Conservation (phyloP, 2,329 filamentous ascomycete species). For the Coniochaeta prunicola region DNA sequence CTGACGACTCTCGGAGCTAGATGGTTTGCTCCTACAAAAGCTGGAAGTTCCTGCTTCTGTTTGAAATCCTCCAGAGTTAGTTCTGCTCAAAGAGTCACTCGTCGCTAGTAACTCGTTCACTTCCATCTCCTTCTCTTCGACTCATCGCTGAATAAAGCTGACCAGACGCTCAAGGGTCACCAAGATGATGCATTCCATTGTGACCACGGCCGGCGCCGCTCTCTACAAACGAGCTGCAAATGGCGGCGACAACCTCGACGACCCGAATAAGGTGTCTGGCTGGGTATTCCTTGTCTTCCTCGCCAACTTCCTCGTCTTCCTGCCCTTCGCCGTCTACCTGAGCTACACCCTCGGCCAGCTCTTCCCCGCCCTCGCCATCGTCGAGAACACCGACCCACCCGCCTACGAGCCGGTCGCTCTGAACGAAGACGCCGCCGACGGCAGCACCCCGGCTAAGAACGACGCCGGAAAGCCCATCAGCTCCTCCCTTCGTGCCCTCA, state of each 20-base stretch:
- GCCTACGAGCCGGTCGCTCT: slow-evolving; percentile 45
- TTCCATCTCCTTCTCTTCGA: background rate
- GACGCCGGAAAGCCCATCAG: slow-evolving; percentile 35
- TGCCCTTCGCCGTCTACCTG: slow-evolving; percentile 37
- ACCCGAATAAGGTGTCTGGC: slow-evolving; percentile 21
- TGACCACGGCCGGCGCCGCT: background rate
- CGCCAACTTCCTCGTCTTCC: slow-evolving; percentile 19
- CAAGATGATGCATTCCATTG: background rate
- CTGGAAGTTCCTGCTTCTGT: too few species aligned
- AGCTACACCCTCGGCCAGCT: slow-evolving; percentile 44
- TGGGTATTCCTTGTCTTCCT: background rate
- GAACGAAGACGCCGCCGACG: slow-evolving; percentile 26
- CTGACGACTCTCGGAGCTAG: background rate
- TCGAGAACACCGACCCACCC: slow-evolving; percentile 50
- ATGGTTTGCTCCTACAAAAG: background rate
- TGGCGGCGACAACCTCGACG: slow-evolving; percentile 14
- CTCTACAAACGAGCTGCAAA: slow-evolving; percentile 27
- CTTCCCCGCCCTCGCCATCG: slow-evolving; percentile 47
- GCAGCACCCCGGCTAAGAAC: slow-evolving; percentile 25
- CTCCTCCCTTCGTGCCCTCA: slow-evolving; percentile 41
- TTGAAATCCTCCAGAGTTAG: background rate
- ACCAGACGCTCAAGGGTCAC: background rate
- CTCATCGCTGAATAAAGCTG: background rate
- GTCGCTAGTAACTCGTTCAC: background rate
- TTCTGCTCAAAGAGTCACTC: background rate